phyloP scores from a whole-genome alignment of 495 filamentous ascomycete genomes.

The Halenospora varia region DNA sequence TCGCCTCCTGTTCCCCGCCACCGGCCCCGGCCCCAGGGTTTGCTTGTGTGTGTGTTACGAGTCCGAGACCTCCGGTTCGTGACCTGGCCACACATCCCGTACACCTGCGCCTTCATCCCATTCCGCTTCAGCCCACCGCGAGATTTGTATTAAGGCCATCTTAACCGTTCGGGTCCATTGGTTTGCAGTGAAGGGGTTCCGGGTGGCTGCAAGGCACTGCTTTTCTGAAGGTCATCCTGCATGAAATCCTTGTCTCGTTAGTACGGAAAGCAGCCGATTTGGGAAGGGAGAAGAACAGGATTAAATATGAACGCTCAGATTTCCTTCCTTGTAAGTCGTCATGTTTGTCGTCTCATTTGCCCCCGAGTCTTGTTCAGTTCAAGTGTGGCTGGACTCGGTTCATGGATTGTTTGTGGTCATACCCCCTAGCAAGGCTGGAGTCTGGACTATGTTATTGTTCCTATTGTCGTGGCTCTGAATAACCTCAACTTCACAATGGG shows the following conservation, averaged over 20 bases:
- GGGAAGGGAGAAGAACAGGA: constrained; percentile 11
- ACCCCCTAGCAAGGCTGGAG: not conserved
- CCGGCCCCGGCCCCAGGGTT: not conserved
- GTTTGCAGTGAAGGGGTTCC: not conserved
- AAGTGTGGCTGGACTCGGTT: not conserved
- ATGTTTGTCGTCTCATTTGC: not conserved
- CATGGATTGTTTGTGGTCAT: not conserved
- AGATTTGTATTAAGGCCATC: not conserved
- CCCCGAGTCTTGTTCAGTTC: not conserved
- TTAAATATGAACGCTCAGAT: constrained; percentile 50
- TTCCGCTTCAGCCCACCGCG: not conserved
- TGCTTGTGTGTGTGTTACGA: not conserved
- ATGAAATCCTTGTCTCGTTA: constrained; percentile 19
- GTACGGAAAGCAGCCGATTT: constrained; percentile 16
- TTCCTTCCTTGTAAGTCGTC: constrained; percentile 47
- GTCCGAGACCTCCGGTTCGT: not conserved
- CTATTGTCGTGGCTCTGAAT: too few species aligned
- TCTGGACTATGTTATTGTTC: not conserved
- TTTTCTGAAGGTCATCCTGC: constrained; percentile 19
- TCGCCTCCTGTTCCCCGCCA: not conserved
- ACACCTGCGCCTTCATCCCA: not conserved
- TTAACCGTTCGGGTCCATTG: not conserved
- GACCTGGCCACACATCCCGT: constrained; percentile 1
- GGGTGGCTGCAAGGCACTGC: constrained; percentile 27
- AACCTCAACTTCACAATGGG: constrained; percentile 2